These are phyloP conservation scores for Pseudevernia furfuracea DNA, from an alignment of 495 filamentous ascomycete genomes.

Conservation along the genomic window DNA sequence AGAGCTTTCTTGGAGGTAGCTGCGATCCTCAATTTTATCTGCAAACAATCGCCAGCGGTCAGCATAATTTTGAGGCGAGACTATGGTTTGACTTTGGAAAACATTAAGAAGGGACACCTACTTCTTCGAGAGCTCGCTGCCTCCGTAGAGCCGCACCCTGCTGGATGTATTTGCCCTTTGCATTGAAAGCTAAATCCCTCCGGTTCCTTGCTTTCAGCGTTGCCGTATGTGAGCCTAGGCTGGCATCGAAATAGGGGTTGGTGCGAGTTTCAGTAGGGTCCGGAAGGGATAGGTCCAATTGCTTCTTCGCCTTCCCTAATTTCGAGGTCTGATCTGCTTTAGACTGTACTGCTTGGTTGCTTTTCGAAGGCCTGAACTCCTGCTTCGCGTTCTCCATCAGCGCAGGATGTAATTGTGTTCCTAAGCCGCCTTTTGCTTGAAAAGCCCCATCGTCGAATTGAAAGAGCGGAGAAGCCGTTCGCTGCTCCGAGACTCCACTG, in stretches of 20 bases:
- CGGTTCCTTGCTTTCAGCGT: constrained; percentile 56
- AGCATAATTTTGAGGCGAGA: neutral
- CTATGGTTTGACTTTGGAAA: neutral
- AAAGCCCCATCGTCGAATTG: constrained; percentile 42
- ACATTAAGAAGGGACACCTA: neutral
- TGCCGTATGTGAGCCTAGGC: constrained; percentile 54
- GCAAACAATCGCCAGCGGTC: neutral
- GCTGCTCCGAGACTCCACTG: constrained; percentile 35
- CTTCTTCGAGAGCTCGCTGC: constrained; percentile 75
- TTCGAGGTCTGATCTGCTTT: constrained; percentile 37
- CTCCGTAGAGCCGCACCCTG: constrained; percentile 82
- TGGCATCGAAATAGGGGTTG: constrained; percentile 85
- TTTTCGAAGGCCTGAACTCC: constrained; percentile 53
- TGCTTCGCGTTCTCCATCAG: constrained; percentile 65
- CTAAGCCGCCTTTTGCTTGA: constrained; percentile 66
- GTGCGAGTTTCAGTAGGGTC: constrained; percentile 58
- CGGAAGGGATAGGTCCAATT: constrained; percentile 62
- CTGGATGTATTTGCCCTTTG: constrained; percentile 93
- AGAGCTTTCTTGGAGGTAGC: constrained; percentile 75
- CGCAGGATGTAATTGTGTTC: constrained; percentile 83
- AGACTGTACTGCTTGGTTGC: constrained; percentile 41
- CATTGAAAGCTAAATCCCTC: constrained; percentile 79
- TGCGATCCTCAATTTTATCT: constrained; percentile 86
- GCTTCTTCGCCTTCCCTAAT: constrained; percentile 43
- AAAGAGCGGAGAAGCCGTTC: constrained; percentile 33